Percentiles rank a stretch among this genome's conserved stretches.
These are phyloP conservation scores for Nidula niveotomentosa DNA, from an alignment of 1,284 basidiomycete genomes.

Conservation along the genomic window DNA sequence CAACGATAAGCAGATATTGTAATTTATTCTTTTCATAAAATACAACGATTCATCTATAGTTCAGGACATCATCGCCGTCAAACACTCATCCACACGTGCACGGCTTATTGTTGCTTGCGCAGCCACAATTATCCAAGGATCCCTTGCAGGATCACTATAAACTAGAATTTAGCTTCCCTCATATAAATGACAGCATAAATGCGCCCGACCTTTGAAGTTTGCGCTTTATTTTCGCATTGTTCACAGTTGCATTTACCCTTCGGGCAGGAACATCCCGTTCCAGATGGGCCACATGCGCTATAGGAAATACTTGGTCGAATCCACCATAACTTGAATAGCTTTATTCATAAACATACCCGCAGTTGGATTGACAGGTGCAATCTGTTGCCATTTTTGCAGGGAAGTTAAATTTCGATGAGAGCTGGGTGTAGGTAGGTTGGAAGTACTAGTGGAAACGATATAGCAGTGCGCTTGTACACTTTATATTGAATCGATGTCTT, in stretches of 20 bases:
- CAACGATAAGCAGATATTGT: no score
- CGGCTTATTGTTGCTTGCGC: constrained; percentile 20
- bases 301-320: background rate
- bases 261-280: constrained; percentile 32
- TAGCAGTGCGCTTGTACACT: no score
- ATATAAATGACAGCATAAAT: background rate
- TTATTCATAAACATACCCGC: constrained; percentile 20
- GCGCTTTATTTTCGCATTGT: constrained; percentile 33
- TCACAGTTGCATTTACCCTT: constrained; percentile 33
- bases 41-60: no score
- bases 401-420: no score
- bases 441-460: no score
- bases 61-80: no score
- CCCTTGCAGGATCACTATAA: constrained; percentile 26
- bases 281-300: constrained; percentile 30
- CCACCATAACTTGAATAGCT: background rate
- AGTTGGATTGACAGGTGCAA: constrained; percentile 30
- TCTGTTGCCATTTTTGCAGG: constrained; percentile 17
- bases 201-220: constrained; percentile 26
- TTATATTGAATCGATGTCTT: no score
- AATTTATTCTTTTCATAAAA: no score
- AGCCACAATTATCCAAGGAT: constrained; percentile 24
- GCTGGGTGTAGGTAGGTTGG: no score
- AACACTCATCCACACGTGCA: constrained; percentile 15
- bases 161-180: background rate